These are phyloP conservation scores for Pseudogymnoascus sp. DNA, from an alignment of 2,329 filamentous ascomycete species.

Conservation along the genomic window DNA sequence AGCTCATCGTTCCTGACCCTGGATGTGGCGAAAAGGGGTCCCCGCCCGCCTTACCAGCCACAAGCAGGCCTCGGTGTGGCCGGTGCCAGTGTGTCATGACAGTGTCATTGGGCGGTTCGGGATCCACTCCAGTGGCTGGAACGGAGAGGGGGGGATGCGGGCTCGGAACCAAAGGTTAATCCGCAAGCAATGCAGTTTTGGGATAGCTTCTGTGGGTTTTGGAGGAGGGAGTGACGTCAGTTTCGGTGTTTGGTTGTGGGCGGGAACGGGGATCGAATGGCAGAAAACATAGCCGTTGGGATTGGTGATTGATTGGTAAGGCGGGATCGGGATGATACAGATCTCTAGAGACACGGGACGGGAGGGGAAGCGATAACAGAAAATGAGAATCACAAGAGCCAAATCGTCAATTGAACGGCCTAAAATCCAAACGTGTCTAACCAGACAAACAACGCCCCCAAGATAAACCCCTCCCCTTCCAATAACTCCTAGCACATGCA, in stretches of 20 bases:
- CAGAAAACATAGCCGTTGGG: not conserved
- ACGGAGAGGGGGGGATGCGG: not conserved
- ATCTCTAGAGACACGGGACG: not conserved
- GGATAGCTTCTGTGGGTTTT: not conserved
- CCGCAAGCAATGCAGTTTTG: constrained; percentile 5
- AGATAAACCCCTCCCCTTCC: not conserved
- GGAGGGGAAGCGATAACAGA: not conserved
- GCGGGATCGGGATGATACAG: not conserved
- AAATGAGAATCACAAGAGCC: not conserved
- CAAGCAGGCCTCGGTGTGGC: not conserved
- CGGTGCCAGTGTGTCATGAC: not conserved
- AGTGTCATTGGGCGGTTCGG: not conserved
- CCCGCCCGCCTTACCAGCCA: constrained; percentile 7
- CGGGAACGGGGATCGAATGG: not conserved
- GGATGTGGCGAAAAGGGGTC: not conserved
- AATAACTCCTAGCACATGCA: not conserved
- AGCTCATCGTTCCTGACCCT: constrained; percentile 2
- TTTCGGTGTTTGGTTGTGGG: not conserved
- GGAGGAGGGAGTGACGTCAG: not conserved
- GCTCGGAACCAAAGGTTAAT: not conserved
- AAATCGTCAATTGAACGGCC: constrained; percentile 3
- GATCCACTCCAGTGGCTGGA: not conserved
- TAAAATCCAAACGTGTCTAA: constrained; percentile 2
- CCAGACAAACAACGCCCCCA: not conserved
- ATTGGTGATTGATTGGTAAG: not conserved